These are phyloP conservation scores for Geotrichum bryndzae DNA, from an alignment of 1,139 yeast genomes.

Conservation along the genomic window DNA sequence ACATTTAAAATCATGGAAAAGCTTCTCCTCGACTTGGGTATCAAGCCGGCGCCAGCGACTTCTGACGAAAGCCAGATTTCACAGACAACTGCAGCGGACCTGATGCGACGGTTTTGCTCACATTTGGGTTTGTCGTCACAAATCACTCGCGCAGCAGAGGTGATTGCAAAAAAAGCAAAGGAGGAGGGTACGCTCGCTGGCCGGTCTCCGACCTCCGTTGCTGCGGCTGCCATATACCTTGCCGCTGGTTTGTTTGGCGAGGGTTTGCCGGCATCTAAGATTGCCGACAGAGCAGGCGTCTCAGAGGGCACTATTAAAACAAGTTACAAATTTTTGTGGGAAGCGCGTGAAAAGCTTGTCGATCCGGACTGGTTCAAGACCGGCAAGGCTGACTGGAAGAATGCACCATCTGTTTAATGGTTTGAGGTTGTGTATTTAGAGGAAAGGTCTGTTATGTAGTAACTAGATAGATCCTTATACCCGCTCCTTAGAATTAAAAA, in stretches of 20 bases:
- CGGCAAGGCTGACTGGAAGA: constrained; percentile 55
- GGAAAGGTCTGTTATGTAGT: too few relatives aligned
- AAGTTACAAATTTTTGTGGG: constrained; percentile 75
- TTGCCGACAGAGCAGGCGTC: constrained; percentile 91
- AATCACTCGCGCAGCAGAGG: constrained; percentile 88
- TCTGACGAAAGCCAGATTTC: constrained; percentile 52
- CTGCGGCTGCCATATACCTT: constrained; percentile 95
- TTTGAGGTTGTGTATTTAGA: too few relatives aligned
- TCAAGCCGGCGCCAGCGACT: constrained; percentile 26
- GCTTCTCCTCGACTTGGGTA: constrained; percentile 42
- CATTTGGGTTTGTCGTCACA: constrained; percentile 82
- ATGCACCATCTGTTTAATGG: constrained; percentile 41
- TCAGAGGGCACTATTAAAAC: constrained; percentile 97
- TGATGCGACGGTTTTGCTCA: constrained; percentile 90
- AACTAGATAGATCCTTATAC: too few relatives aligned
- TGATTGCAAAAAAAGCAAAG: constrained; percentile 81
- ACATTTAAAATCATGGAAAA: constrained; percentile 70
- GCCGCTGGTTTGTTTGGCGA: constrained; percentile 76
- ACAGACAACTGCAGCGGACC: constrained; percentile 81
- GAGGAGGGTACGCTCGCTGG: constrained; percentile 94
- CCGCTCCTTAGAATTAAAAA: too few relatives aligned
- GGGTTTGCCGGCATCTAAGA: constrained; percentile 59
- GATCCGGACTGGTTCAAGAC: constrained; percentile 72
- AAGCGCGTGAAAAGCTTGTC: constrained; percentile 62
- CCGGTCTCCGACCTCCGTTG: constrained; percentile 93